Conservation (phyloP, 2,329 filamentous ascomycete species). For the Gremmenia infestans region DNA sequence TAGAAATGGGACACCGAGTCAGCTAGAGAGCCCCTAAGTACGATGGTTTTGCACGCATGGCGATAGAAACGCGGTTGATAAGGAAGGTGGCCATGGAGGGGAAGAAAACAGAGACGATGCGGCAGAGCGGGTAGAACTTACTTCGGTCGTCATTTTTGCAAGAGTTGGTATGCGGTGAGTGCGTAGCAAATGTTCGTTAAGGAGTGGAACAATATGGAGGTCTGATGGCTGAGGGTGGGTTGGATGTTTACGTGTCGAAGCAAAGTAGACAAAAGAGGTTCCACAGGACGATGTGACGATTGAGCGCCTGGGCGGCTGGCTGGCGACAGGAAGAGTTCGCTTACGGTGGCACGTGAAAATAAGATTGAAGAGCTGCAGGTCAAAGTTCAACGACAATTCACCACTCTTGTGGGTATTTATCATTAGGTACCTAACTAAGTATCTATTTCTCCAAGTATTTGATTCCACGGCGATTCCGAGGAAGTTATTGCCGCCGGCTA, state of each 20-base stretch:
- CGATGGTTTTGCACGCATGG: constrained; percentile 5
- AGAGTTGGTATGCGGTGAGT: constrained; percentile 5
- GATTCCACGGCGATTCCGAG: no score
- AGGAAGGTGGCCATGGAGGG: constrained; percentile 21
- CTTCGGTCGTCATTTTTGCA: constrained; percentile 32
- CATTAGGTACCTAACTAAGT: no score
- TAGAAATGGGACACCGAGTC: constrained; percentile 18
- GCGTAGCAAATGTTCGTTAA: constrained; percentile 1
- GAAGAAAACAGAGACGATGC: constrained; percentile 14
- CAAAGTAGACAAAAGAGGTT: background rate
- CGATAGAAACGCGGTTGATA: constrained; percentile 24
- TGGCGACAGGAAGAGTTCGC: background rate
- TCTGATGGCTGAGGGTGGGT: constrained; percentile 4
- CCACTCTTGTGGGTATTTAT: no score
- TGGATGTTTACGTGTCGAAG: constrained; percentile 5
- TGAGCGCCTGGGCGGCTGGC: background rate
- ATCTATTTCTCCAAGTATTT: no score
- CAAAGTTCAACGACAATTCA: no score
- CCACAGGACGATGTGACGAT: background rate
- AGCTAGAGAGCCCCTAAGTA: constrained; percentile 13
- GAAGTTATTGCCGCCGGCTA: no score
- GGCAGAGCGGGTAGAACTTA: constrained; percentile 25
- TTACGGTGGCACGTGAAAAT: background rate
- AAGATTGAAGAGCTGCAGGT: background rate
- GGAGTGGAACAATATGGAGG: constrained; percentile 6